Base-by-base conservation (phyloP, 2,329 filamentous ascomycete species). In the Fusarium sp. region DNA sequence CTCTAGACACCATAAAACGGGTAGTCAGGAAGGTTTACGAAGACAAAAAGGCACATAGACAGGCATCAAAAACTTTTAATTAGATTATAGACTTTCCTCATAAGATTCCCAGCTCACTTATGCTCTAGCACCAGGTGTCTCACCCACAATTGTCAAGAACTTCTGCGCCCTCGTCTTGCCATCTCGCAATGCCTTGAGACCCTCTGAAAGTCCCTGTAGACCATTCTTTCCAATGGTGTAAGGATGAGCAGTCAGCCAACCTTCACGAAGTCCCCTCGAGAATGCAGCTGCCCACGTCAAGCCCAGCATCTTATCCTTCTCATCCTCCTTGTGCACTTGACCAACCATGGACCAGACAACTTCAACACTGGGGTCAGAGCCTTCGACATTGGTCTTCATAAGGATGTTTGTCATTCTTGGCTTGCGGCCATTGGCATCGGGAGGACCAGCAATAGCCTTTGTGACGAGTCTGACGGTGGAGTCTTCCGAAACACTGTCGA, bases 211-310 rank as follows among this genome's bases (percentile, higher is more conserved):
- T 0, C 59, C 59, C 0, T 44, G 41, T 0, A 69, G 28, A 0
- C 65, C 65, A 15, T 52, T 60, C 8, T 61, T 53, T 1, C 66
- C 66, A 2, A 69, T 2, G 0, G 42, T 16, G 1, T 69, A 56
- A 4, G 69, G 69, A 26, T 71, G 69, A 0, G 46, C 6, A 1
- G 54, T 66, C 12, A 71, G 40, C 69, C 69, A 71, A 2, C 69
- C 69, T 54, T 71, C 65, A 2, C 45, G 13, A 0, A 71, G 37
- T 6, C 69, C 69, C 2, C 57, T 33, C 0, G 57, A 20, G 3
- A 71, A 69, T 0, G 47, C 50, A 3, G 40, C 8, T 1, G 31
- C 50, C 67, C 65, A 65, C 0, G 23, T 34, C 26, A 47, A 8
- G 0, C 60, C 62, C 4, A 57, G 3, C 0, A 58, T 12, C 13